Evolutionary conservation across 1,139 yeast species (phyloP), one percentile per base, ranked within the genome.

Genomic region (Saccharomyces hybrid): DNA sequence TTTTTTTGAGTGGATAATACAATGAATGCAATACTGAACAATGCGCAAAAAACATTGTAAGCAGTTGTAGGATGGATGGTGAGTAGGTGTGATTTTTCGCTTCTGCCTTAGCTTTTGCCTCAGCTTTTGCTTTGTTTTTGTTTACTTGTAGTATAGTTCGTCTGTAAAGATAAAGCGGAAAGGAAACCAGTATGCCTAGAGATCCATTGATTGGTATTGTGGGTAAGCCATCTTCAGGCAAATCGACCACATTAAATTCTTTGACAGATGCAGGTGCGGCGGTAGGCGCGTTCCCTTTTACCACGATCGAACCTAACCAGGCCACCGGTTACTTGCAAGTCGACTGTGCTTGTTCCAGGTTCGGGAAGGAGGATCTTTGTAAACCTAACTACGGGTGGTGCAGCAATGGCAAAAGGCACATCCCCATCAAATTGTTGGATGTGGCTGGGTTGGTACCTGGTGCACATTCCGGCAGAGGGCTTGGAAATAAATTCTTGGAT

Each of bases 371-470:
- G 66, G 75, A 70, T 0, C 70, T 76, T 31, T 93, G 99, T 72
- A 88, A 88, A 64, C 99, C 99, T 3, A 90, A 89, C 70, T 90
- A 93, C 63, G 99, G 99, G 1, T 88, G 95, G 83, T 93, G 99
- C 74, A 73, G 80, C 23, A 73, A 82, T 52, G 99, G 99, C 3
- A 82, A 81, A 60, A 75, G 99, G 59, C 93, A 86, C 54, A 89
- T 93, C 3, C 99, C 99, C 0, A 84, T 93, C 26, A 82, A 86
- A 81, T 72, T 93, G 42, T 73, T 93, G 52, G 99, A 93, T 67
- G 98, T 93, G 48, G 99, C 99, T 0, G 99, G 99, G 1, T 74
- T 93, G 52, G 97, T 93, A 11, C 99, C 99, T 0, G 93, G 91
- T 3, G 97, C 97, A 48, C 97, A 96, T 53, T 82, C 89, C 61